Conservation (phyloP, 164 flowering plant genomes). For the Chimonanthus salicifolius region DNA sequence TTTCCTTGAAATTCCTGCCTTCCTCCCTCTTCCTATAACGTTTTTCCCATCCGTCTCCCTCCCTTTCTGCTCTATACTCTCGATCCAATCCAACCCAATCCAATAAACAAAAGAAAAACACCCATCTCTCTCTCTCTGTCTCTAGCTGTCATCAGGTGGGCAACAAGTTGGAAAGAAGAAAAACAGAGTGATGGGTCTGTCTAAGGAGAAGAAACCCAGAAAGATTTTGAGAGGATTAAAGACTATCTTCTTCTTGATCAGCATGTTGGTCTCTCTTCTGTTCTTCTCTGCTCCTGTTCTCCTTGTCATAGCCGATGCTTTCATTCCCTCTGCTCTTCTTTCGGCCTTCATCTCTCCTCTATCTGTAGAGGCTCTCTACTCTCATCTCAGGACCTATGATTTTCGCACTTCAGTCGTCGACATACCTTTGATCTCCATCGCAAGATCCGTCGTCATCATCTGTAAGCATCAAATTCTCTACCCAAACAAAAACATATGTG, state of each 20-base stretch:
- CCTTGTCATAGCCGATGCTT: conserved; percentile 54
- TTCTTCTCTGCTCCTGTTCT: conserved; percentile 77
- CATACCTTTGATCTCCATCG: conserved; percentile 70
- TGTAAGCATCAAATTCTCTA: conserved; percentile 36
- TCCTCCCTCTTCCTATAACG: background rate
- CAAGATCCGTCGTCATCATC: conserved; percentile 62
- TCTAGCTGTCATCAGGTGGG: background rate
- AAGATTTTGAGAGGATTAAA: conserved; percentile 49
- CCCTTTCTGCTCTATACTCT: background rate
- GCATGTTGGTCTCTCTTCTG: conserved; percentile 66
- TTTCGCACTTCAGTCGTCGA: conserved; percentile 73
- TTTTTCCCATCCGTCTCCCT: background rate
- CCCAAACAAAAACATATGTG: too few species aligned
- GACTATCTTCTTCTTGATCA: conserved; percentile 64
- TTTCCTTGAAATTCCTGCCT: background rate
- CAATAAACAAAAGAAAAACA: background rate
- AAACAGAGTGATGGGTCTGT: conserved; percentile 42
- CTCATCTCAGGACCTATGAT: conserved; percentile 55
- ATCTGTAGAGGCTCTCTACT: conserved; percentile 33
- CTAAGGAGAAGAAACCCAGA: conserved; percentile 39
- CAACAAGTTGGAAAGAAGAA: background rate
- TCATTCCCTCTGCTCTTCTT: conserved; percentile 66
- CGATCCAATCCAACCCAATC: background rate
- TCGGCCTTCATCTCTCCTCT: conserved; percentile 49
- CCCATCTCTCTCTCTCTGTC: background rate